These are phyloP conservation scores for Pythium scleroteichum DNA, from an alignment of 352 stramenopile species.

Conservation along the genomic window DNA sequence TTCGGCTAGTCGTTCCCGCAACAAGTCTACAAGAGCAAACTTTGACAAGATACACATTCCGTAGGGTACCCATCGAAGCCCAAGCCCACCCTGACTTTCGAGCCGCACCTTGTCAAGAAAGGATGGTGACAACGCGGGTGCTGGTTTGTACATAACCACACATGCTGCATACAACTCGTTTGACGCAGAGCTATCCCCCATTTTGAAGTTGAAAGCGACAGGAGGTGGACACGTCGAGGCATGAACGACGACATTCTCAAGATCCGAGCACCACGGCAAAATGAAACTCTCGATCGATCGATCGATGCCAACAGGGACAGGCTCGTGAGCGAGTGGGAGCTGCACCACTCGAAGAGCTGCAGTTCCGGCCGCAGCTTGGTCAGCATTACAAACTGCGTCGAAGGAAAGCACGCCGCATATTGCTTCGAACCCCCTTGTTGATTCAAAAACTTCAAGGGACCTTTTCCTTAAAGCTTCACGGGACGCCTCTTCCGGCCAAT, in stretches of 20 bases:
- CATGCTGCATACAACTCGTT: slow-evolving; percentile 78
- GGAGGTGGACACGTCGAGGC: slow-evolving; percentile 32
- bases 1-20: slow-evolving; percentile 79
- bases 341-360: slow-evolving; percentile 26
- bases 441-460: slow-evolving; percentile 66
- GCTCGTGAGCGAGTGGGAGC: slow-evolving; percentile 25
- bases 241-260: slow-evolving; percentile 30
- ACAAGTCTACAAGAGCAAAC: slow-evolving; percentile 74
- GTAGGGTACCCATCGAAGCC: slow-evolving; percentile 69
- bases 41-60: slow-evolving; percentile 84
- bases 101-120: slow-evolving; percentile 62
- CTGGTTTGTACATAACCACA: slow-evolving; percentile 80
- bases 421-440: slow-evolving; percentile 67
- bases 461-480: slow-evolving; percentile 49
- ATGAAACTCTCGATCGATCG: slow-evolving; percentile 39
- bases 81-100: slow-evolving; percentile 38
- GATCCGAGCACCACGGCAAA: slow-evolving; percentile 36
- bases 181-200: slow-evolving; percentile 71
- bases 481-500: slow-evolving; percentile 66
- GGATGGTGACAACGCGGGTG: slow-evolving; percentile 53
- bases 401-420: slow-evolving; percentile 79
- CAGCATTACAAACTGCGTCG: slow-evolving; percentile 34
- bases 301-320: slow-evolving; percentile 26
- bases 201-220: slow-evolving; percentile 51
- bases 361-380: slow-evolving; percentile 23